Evolutionary conservation across 345 rosid species (phyloP).

Genomic region (Bruguiera gymnorhiza): DNA sequence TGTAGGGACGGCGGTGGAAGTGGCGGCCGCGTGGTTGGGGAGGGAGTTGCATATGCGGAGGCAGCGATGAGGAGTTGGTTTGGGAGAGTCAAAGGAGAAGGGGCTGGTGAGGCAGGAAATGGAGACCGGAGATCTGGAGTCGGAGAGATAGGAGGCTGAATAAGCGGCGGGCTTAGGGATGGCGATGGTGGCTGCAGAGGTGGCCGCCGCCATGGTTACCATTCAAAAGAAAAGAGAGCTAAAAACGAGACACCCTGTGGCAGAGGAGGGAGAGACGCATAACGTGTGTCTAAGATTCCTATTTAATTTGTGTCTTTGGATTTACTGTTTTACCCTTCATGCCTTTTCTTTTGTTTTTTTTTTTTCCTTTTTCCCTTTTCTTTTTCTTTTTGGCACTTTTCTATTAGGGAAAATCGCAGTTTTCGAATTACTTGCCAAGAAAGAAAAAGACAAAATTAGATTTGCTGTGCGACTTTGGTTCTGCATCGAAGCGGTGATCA

Average conservation of each 20-base stretch:
- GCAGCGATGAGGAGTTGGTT: slow-evolving; percentile 23
- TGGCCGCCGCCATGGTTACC: slow-evolving; percentile 18
- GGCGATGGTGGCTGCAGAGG: slow-evolving; percentile 12
- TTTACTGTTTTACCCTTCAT: slow-evolving; percentile 1
- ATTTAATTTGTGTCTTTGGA: background rate
- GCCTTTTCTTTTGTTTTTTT: background rate
- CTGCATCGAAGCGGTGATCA: no score
- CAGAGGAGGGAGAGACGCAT: background rate
- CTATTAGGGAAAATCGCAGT: no score
- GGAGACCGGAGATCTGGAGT: slow-evolving; percentile 23
- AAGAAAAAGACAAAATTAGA: no score
- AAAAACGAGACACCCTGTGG: background rate
- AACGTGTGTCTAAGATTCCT: background rate
- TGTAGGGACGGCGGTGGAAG: slow-evolving; percentile 20
- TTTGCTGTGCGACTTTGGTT: no score
- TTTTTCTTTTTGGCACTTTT: no score
- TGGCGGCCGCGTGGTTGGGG: slow-evolving; percentile 23
- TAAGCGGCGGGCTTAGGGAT: background rate
- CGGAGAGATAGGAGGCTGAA: slow-evolving; percentile 9
- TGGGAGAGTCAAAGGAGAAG: slow-evolving; percentile 15
- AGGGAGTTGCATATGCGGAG: slow-evolving; percentile 33
- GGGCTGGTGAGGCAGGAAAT: slow-evolving; percentile 28
- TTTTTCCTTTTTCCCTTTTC: no score
- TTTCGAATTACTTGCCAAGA: no score
- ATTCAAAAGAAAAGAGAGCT: background rate